Conservation (phyloP, 2,329 filamentous ascomycete genomes). For the Pseudocercospora pini-densiflorae region DNA sequence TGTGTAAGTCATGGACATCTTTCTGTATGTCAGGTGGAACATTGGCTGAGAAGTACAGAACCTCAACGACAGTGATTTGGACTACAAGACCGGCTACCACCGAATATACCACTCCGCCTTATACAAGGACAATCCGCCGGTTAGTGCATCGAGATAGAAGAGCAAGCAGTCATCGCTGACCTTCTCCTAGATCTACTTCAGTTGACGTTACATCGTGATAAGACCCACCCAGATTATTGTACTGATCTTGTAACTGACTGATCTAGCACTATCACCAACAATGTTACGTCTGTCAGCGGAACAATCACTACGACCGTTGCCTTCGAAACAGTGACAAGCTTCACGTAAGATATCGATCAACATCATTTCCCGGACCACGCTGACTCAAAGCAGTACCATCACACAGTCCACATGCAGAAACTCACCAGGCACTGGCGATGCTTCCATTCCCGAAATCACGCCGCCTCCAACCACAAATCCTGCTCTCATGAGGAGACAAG, state of each 20-base stretch:
- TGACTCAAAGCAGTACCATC: background rate
- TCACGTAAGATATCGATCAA: background rate
- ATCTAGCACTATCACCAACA: background rate
- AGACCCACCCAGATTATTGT: background rate
- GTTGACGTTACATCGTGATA: constrained; percentile 8
- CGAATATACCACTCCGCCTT: constrained; percentile 1
- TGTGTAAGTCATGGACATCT: background rate
- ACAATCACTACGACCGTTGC: background rate
- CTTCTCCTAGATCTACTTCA: background rate
- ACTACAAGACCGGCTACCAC: constrained; percentile 2
- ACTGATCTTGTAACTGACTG: background rate
- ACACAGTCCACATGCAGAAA: background rate
- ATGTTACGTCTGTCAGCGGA: background rate
- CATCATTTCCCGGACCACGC: background rate
- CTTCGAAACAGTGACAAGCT: background rate
- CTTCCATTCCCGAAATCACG: background rate
- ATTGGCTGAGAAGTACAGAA: background rate
- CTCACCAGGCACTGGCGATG: background rate
- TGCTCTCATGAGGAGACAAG: background rate
- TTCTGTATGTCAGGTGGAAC: background rate
- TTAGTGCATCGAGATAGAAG: background rate
- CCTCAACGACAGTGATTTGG: background rate
- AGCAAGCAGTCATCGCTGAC: background rate
- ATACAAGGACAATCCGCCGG: background rate
- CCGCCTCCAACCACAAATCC: background rate